phyloP scores from a whole-genome alignment of 1,284 basidiomycete species.

The Calocybe gambosa region DNA sequence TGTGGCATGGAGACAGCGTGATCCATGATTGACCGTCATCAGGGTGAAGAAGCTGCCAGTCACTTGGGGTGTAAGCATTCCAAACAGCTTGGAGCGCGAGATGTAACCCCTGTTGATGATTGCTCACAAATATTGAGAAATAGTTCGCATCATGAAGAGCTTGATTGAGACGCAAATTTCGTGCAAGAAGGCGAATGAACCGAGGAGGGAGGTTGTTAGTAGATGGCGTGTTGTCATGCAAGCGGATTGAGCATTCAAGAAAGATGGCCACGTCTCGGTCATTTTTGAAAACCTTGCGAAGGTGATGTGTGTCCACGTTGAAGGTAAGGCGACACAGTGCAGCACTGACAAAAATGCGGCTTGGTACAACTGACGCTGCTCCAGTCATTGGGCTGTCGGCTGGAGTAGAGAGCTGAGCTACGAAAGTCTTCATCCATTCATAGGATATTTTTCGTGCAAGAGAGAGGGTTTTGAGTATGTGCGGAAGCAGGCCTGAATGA shows the following conservation, averaged over 20 bases:
- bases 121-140: constrained; percentile 11
- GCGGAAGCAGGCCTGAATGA: too few species aligned
- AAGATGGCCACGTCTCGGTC: constrained; percentile 23
- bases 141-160: constrained; percentile 16
- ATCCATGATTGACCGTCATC: constrained; percentile 34
- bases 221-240: constrained; percentile 26
- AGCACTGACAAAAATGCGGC: constrained; percentile 22
- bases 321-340: constrained; percentile 35
- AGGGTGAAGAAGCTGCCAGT: constrained; percentile 12
- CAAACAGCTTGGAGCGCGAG: constrained; percentile 30
- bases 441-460: constrained; percentile 19
- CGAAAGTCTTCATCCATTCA: background rate
- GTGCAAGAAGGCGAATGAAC: constrained; percentile 16
- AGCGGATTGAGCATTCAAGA: constrained; percentile 28
- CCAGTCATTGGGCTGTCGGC: constrained; percentile 18
- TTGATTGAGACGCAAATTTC: constrained; percentile 20
- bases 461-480: too few species aligned
- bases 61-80: constrained; percentile 13
- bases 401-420: background rate
- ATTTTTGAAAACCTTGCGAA: constrained; percentile 17
- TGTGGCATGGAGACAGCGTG: constrained; percentile 13
- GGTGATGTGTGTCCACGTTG: constrained; percentile 23
- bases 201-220: constrained; percentile 7
- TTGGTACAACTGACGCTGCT: too few species aligned
- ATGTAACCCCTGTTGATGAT: constrained; percentile 24